A percentile compares a stretch with the other conserved stretches of the same genome.
phyloP scores from a whole-genome alignment of 2,329 filamentous ascomycete species.

The Rhynchosporium secalis region DNA sequence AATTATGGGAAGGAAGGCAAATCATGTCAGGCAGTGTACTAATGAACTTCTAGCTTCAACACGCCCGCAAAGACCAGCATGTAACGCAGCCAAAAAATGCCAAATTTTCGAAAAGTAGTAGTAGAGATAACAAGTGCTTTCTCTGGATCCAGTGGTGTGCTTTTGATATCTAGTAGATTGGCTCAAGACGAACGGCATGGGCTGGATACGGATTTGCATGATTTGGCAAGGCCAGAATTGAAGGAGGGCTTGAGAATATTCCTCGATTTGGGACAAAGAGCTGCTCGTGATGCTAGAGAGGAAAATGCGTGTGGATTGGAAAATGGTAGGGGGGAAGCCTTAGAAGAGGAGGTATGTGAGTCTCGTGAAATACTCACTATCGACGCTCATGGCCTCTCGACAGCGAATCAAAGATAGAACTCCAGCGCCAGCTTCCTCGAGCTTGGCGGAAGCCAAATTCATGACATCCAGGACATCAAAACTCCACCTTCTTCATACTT shows the following conservation, averaged over 20 bases:
- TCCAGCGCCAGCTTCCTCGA: neutral
- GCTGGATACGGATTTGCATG: neutral
- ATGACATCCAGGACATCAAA: neutral
- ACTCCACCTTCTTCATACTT: neutral
- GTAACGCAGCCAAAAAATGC: slow-evolving; percentile 13
- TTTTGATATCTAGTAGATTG: neutral
- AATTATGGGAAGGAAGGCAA: no score
- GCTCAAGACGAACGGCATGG: neutral
- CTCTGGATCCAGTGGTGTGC: slow-evolving; percentile 21
- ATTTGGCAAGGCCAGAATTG: neutral
- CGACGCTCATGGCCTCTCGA: neutral
- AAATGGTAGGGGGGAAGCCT: neutral
- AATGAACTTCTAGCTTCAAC: slow-evolving; percentile 15
- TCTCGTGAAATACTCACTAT: neutral
- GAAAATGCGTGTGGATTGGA: neutral
- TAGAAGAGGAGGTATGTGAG: neutral
- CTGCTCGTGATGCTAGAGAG: slow-evolving; percentile 7
- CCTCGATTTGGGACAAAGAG: slow-evolving; percentile 17
- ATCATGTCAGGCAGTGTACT: no score
- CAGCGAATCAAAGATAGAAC: neutral
- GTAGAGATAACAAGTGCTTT: slow-evolving; percentile 27
- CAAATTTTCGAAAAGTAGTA: slow-evolving; percentile 24
- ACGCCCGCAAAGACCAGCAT: slow-evolving; percentile 22
- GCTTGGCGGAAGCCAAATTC: neutral
- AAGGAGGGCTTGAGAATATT: slow-evolving; percentile 19